Base-by-base conservation (phyloP, 1,284 basidiomycete species). In the Waitea zeae region DNA sequence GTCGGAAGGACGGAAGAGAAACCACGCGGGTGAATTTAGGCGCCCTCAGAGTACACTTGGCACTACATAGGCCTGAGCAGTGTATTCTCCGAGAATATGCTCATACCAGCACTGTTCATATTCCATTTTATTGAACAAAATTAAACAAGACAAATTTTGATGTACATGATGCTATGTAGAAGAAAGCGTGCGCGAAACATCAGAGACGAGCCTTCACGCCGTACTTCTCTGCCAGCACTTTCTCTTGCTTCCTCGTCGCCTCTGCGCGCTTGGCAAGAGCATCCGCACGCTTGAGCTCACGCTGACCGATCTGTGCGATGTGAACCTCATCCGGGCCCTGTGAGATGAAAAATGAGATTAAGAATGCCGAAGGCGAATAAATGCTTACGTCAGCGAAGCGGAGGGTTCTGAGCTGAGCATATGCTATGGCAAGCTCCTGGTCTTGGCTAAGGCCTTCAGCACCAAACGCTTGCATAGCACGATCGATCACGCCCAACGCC, bases 371-470 rank as follows among this genome's bases (percentile, higher is more conserved):
- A 20, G 20, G 28, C 20, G 9, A 20, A 33, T 31, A 27, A 30
- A 9, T 29, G 13, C 77, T 43, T 49, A 86, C 87, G 59, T 96
- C 90, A 40, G 90, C 90, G 47, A 87, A 74, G 28, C 89, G 73
- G 17, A 96, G 64, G 0, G 92, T 96, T 36, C 93, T 68, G 42
- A 96, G 54, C 15, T 70, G 70, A 19, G 86, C 82, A 63, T 75
- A 97, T 41, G 70, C 67, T 35, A 57, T 51, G 0, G 93, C 89
- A 22, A 98, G 68, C 18, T 74, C 70, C 32, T 79, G 78, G 49
- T 97, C 93, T 56, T 95, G 89, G 34, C 70, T 87, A 36, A 98
- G 61, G 39, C 93, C 93, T 58, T 96, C 93, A 17, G 89, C 93
- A 38, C 93, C 93, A 50, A 87, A 86, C 0, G 80, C 67, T 62